Percentiles rank a stretch among this genome's conserved stretches.
These are phyloP conservation scores for Elymus sibiricus DNA, from an alignment of 176 grass and related monocot species.

Conservation along the genomic window DNA sequence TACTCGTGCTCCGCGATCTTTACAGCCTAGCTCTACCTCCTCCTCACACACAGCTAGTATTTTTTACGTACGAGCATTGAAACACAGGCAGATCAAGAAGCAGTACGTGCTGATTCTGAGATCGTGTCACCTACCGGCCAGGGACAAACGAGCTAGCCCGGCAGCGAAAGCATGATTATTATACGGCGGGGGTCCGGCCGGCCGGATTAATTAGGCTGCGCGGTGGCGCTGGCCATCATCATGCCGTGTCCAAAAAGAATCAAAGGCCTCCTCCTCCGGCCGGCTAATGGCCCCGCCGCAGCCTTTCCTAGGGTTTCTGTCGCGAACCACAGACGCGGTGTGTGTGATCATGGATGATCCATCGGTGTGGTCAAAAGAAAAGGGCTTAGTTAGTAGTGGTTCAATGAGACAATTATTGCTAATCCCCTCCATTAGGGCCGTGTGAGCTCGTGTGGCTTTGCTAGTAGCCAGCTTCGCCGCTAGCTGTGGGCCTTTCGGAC, in stretches of 20 bases:
- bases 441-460: not conserved
- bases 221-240: slow-evolving; percentile 48
- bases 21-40: not conserved
- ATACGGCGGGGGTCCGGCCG: slow-evolving; percentile 9
- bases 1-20: slow-evolving; percentile 16
- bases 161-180: slow-evolving; percentile 17
- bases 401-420: slow-evolving; percentile 46
- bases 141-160: not conserved
- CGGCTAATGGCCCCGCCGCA: slow-evolving; percentile 14
- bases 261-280: not conserved
- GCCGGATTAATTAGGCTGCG: slow-evolving; percentile 21
- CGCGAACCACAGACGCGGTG: not conserved
- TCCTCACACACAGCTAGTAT: not conserved
- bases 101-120: slow-evolving; percentile 44
- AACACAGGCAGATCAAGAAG: slow-evolving; percentile 9
- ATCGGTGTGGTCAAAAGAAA: slow-evolving; percentile 2
- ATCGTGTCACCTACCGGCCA: slow-evolving; percentile 37
- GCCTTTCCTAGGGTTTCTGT: slow-evolving; percentile 43
- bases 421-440: slow-evolving; percentile 14
- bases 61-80: not conserved
- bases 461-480: not conserved
- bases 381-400: not conserved
- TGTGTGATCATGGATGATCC: slow-evolving; percentile 5
- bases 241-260: slow-evolving; percentile 65
- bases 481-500: slow-evolving; percentile 18